Evolutionary conservation across 352 stramenopile species (phyloP).

Genomic region (Pythium grandisporangium): DNA sequence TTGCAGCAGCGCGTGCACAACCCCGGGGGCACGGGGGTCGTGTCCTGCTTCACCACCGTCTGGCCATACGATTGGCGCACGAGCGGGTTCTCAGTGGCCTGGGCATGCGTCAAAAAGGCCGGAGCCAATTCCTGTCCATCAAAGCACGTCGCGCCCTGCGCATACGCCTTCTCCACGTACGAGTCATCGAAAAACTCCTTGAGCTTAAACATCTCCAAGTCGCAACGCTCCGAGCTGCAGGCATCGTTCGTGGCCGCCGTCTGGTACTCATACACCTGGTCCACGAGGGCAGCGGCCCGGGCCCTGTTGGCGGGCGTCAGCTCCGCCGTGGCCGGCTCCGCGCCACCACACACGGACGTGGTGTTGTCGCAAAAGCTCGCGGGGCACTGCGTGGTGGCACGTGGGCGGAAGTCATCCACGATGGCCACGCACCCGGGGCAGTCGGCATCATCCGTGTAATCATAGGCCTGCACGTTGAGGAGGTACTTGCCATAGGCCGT

Average conservation of each 20-base stretch:
- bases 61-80: background rate
- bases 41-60: slow-evolving; percentile 1
- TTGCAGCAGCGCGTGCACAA: slow-evolving; percentile 41
- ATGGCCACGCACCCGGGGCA: slow-evolving; percentile 47
- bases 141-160: slow-evolving; percentile 23
- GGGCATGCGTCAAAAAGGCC: slow-evolving; percentile 12
- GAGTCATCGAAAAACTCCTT: slow-evolving; percentile 32
- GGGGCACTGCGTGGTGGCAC: slow-evolving; percentile 25
- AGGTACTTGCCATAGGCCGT: slow-evolving; percentile 40
- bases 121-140: slow-evolving; percentile 9
- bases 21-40: slow-evolving; percentile 12
- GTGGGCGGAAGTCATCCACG: slow-evolving; percentile 39
- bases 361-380: slow-evolving; percentile 23
- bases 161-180: slow-evolving; percentile 10
- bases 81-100: slow-evolving; percentile 29
- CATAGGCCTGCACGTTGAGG: slow-evolving; percentile 33
- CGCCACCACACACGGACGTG: slow-evolving; percentile 1
- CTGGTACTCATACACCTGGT: slow-evolving; percentile 29
- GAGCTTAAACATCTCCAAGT: slow-evolving; percentile 21
- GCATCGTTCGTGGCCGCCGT: slow-evolving; percentile 35
- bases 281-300: slow-evolving; percentile 11
- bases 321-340: slow-evolving; percentile 8
- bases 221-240: slow-evolving; percentile 39
- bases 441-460: slow-evolving; percentile 28
- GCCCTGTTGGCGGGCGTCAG: slow-evolving; percentile 25